A percentile compares a stretch with the other conserved stretches of the same genome.
Evolutionary conservation across 495 filamentous ascomycete genomes (phyloP).

Genomic region (Penicillium bovifimosum): DNA sequence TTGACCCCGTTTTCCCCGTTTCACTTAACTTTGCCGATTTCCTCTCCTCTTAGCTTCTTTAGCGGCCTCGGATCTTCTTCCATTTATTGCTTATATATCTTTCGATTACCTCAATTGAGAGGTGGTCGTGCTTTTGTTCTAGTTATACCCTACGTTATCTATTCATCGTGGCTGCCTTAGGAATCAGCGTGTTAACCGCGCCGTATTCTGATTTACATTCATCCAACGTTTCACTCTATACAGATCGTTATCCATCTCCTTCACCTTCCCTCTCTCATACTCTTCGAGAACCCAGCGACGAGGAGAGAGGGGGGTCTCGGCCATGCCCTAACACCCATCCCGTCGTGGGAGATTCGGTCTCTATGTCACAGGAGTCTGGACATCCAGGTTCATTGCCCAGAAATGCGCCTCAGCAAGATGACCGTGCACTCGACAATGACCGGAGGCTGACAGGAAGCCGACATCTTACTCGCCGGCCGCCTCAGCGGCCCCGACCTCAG

Average conservation of each 20-base stretch:
- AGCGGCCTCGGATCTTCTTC: conserved; percentile 18
- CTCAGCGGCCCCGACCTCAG: conserved; percentile 28
- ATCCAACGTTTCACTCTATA: conserved; percentile 32
- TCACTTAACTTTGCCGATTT: not conserved
- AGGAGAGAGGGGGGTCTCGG: conserved; percentile 38
- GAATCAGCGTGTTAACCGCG: conserved; percentile 35
- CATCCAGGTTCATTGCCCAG: conserved; percentile 29
- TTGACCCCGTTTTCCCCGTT: conserved; percentile 1
- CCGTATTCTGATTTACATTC: conserved; percentile 26
- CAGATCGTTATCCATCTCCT: conserved; percentile 30
- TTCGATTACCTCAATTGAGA: conserved; percentile 6
- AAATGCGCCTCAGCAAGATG: conserved; percentile 23
- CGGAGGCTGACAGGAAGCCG: conserved; percentile 19
- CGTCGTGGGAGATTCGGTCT: conserved; percentile 31
- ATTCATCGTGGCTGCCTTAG: conserved; percentile 42
- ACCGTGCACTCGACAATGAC: conserved; percentile 27
- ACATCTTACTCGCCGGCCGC: conserved; percentile 21
- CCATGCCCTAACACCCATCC: conserved; percentile 40
- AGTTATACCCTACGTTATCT: conserved; percentile 5
- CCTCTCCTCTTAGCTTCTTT: not conserved
- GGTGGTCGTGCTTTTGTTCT: not conserved
- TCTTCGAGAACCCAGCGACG: conserved; percentile 31
- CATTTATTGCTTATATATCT: not conserved
- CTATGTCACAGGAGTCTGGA: conserved; percentile 46
- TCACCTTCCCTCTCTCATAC: conserved; percentile 37